These are phyloP conservation scores for Avena atlantica DNA, from an alignment of 176 grass and related monocot species.

Conservation along the genomic window DNA sequence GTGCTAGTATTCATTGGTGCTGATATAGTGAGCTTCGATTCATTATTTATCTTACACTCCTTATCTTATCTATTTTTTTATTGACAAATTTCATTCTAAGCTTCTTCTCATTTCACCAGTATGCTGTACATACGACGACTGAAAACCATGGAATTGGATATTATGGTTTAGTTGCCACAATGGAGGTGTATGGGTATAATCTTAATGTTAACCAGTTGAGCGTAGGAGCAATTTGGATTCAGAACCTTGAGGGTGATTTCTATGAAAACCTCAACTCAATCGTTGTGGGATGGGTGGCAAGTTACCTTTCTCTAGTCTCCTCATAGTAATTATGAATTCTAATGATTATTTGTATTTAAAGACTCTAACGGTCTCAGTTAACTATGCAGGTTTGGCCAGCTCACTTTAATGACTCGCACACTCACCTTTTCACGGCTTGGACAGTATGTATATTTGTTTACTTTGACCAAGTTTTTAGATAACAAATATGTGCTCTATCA, in stretches of 20 bases:
- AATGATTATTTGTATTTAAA: background rate
- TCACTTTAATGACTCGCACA: constrained; percentile 18
- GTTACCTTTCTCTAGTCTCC: background rate
- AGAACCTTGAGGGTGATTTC: background rate
- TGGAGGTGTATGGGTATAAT: constrained; percentile 21
- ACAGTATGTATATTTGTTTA: background rate
- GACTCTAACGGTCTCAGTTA: background rate
- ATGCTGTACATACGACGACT: background rate
- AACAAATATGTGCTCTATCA: too few species aligned
- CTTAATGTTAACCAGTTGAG: background rate
- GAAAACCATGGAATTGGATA: background rate
- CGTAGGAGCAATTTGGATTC: constrained; percentile 6
- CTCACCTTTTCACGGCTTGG: background rate
- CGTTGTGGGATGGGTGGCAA: constrained; percentile 13
- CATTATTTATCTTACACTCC: background rate
- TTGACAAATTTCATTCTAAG: background rate
- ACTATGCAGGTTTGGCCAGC: background rate
- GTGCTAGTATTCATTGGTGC: background rate
- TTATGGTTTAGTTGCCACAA: constrained; percentile 1
- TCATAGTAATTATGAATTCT: background rate
- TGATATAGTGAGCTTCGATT: background rate
- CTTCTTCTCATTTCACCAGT: background rate
- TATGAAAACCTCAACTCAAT: background rate
- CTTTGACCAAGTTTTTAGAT: background rate
- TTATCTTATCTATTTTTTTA: background rate